Base-by-base conservation (phyloP, 441 rosid species). In the Bruguiera hainesii region DNA sequence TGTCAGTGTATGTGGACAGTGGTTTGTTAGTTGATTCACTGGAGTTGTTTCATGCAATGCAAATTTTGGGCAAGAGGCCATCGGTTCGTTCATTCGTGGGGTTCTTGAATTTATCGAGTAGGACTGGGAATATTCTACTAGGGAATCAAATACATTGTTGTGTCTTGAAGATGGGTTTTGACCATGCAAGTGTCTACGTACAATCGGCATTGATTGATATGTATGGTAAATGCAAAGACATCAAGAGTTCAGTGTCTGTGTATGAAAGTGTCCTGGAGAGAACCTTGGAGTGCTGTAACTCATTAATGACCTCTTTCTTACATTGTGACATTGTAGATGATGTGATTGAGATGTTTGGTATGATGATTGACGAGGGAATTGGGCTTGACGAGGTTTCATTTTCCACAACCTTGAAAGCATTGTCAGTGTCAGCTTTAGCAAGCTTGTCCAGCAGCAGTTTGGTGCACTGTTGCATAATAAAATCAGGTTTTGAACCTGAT, bases 211-310 rank as follows among this genome's bases (percentile, higher is more conserved):
- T 90, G 37, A 85, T 81, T 69, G 82, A 83, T 71, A 83, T 86
- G 89, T 88, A 86, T 48, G 93, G 96, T 4, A 91, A 92, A 78
- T 88, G 96, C 74, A 73, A 80, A 42, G 88, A 84, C 68, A 74
- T 84, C 66, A 81, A 80, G 69, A 80, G 79, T 76, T 83, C 89
- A 6, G 66, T 80, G 21, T 82, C 77, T 0, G 58, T 80, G 9
- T 81, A 78, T 69, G 78, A 79, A 71, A 72, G 73, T 76, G 65
- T 71, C 70, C 75, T 83, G 48, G n/a, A 55, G 56, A 74, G 64
- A 58, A 77, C 76, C 68, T 62, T 80, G 76, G 88, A 71, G 76
- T 78, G 88, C 20, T 87, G 94, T 67, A 92, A 92, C 73, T 83
- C 98, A 9, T 67, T 90, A 64, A 84, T 87, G 85, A 88, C 91